A percentile compares a stretch with the other conserved stretches of the same genome.
Evolutionary conservation across 306 rosid species (phyloP).

Genomic region (Alnus glutinosa): DNA sequence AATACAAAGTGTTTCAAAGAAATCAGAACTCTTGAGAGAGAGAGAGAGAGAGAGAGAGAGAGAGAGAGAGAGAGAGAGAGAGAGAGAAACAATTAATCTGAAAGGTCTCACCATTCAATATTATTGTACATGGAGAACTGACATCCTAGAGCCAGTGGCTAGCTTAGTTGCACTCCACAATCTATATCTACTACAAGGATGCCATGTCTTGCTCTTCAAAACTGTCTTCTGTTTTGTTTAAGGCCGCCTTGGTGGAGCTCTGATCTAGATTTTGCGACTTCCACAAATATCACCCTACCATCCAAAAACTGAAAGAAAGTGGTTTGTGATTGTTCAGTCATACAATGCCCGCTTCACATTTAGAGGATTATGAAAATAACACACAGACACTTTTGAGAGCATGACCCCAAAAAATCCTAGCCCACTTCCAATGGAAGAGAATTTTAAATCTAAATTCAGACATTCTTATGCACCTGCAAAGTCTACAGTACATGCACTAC

Average conservation of each 20-base stretch:
- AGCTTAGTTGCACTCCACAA: neutral
- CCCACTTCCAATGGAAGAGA: neutral
- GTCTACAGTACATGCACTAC: no score
- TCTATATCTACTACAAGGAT: neutral
- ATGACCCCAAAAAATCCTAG: neutral
- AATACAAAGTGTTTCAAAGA: neutral
- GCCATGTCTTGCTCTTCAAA: conserved; percentile 10
- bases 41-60: neutral
- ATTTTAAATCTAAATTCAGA: neutral
- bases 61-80: neutral
- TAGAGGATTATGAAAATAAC: neutral
- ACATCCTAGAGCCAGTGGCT: neutral
- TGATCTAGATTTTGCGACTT: conserved; percentile 80
- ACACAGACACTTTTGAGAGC: neutral
- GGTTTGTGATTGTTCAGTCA: conserved; percentile 27
- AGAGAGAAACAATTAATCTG: neutral
- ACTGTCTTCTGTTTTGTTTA: conserved; percentile 37
- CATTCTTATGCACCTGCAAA: neutral
- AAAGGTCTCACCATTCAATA: neutral
- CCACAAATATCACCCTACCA: conserved; percentile 94
- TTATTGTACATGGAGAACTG: neutral
- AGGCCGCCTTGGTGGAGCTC: conserved; percentile 42
- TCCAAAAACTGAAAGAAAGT: conserved; percentile 68
- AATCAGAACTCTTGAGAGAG: no score
- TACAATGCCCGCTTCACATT: neutral